Conservation (phyloP, 371 early-diverging fungal species). For the Mortierella sp. region DNA sequence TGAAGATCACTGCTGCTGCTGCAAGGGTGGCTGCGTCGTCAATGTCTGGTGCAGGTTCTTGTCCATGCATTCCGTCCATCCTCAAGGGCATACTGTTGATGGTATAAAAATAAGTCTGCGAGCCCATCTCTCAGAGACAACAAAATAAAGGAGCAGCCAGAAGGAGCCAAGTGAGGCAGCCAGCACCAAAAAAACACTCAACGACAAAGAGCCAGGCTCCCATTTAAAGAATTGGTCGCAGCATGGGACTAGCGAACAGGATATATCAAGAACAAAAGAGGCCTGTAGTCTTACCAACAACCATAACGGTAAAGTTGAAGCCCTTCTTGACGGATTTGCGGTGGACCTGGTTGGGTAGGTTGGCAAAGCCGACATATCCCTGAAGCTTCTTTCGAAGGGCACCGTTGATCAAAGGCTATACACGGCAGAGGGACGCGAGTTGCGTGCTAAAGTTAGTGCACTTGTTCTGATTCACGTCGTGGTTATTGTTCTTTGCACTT, state of each 20-base stretch:
- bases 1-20: too few species aligned
- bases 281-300: slow-evolving; percentile 79
- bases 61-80: neutral
- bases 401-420: slow-evolving; percentile 47
- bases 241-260: neutral
- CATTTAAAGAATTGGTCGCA: slow-evolving; percentile 2
- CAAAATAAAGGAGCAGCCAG: slow-evolving; percentile 20
- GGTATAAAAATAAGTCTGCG: slow-evolving; percentile 53
- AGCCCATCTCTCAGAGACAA: slow-evolving; percentile 35
- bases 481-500: neutral
- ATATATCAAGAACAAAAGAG: neutral
- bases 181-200: slow-evolving; percentile 3
- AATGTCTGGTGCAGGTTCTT: too few species aligned
- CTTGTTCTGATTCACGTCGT: neutral
- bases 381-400: slow-evolving; percentile 82
- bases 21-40: too few species aligned
- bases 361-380: slow-evolving; percentile 98
- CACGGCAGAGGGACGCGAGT: neutral
- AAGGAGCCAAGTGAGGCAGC: slow-evolving; percentile 10
- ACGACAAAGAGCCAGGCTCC: slow-evolving; percentile 1
- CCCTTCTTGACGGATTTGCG: slow-evolving; percentile 98
- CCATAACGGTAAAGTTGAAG: slow-evolving; percentile 98
- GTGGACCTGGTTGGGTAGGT: slow-evolving; percentile 98
- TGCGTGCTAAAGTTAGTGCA: neutral
- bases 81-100: slow-evolving; percentile 6